These are phyloP conservation scores for Platismatia glauca DNA, from an alignment of 495 filamentous ascomycete species.

Conservation along the genomic window DNA sequence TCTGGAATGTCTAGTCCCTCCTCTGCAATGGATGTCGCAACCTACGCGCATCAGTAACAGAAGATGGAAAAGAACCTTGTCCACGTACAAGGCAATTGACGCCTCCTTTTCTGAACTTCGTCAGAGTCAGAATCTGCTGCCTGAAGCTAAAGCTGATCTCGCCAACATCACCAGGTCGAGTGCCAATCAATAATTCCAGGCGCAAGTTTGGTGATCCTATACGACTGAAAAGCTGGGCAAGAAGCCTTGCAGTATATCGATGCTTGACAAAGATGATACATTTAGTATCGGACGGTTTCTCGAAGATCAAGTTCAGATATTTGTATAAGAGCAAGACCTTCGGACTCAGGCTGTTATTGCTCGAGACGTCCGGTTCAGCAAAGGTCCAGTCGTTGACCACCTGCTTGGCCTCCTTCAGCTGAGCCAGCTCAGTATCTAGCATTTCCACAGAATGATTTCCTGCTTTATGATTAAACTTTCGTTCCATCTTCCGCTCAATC, in stretches of 20 bases:
- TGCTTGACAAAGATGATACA: conserved; percentile 85
- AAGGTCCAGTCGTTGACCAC: conserved; percentile 46
- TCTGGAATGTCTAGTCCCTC: conserved; percentile 95
- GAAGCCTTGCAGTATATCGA: conserved; percentile 65
- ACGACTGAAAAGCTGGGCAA: conserved; percentile 54
- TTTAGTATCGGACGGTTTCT: conserved; percentile 45
- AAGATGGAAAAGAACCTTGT: conserved; percentile 53
- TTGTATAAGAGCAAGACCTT: conserved; percentile 60
- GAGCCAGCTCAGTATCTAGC: conserved; percentile 41
- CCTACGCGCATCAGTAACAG: conserved; percentile 46
- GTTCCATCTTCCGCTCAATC: conserved; percentile 48
- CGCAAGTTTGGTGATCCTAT: conserved; percentile 51
- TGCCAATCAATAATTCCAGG: conserved; percentile 60
- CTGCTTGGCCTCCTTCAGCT: conserved; percentile 51
- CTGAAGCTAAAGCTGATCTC: conserved; percentile 57
- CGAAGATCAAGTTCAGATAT: conserved; percentile 51
- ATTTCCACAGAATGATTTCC: conserved; percentile 31
- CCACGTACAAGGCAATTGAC: conserved; percentile 60
- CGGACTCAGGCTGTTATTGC: conserved; percentile 49
- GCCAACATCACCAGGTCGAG: conserved; percentile 35
- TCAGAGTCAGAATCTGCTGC: conserved; percentile 66
- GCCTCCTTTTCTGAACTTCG: conserved; percentile 68
- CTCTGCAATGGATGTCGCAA: conserved; percentile 88
- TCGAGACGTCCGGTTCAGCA: conserved; percentile 25
- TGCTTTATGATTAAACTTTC: conserved; percentile 27